These are phyloP conservation scores for Metschnikowia rubicola DNA, from an alignment of 805 yeast genomes.

Conservation along the genomic window DNA sequence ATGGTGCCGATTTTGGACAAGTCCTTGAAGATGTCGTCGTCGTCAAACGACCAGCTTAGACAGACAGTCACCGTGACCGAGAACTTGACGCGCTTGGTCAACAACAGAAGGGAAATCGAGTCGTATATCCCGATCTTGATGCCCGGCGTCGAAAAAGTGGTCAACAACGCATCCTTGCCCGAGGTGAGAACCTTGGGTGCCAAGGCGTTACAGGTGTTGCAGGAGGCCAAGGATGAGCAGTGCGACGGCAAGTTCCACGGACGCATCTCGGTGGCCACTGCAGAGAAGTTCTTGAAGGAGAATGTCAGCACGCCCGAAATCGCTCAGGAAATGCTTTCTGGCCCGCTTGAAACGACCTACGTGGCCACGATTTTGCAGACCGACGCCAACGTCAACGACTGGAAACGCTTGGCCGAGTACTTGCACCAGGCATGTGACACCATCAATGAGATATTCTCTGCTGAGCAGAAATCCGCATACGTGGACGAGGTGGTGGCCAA, in stretches of 20 bases:
- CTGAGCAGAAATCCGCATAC: conserved; percentile 26
- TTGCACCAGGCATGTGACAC: conserved; percentile 32
- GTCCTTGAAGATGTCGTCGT: conserved; percentile 80
- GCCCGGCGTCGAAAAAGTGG: conserved; percentile 91
- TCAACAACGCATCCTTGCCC: conserved; percentile 87
- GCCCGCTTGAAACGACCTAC: conserved; percentile 42
- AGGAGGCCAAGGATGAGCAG: conserved; percentile 71
- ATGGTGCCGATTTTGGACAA: conserved; percentile 90
- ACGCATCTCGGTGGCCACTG: conserved; percentile 56
- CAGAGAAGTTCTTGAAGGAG: conserved; percentile 40
- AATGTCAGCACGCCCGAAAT: conserved; percentile 18
- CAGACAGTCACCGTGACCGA: conserved; percentile 96
- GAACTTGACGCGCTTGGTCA: conserved; percentile 91
- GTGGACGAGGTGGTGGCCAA: conserved; percentile 44
- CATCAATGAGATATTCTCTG: conserved; percentile 13
- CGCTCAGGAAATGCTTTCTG: conserved; percentile 24
- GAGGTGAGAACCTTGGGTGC: conserved; percentile 92
- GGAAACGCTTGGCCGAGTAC: conserved; percentile 52
- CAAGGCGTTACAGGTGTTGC: conserved; percentile 78
- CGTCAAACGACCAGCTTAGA: conserved; percentile 93
- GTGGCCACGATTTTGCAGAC: conserved; percentile 39
- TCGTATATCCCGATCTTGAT: conserved; percentile 76
- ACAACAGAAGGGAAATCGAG: conserved; percentile 89
- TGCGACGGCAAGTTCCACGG: conserved; percentile 76
- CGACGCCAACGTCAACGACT: conserved; percentile 44